Percentiles rank a stretch among this genome's conserved stretches.
Conservation (phyloP, 352 stramenopile species). For the Pythium biforme region DNA sequence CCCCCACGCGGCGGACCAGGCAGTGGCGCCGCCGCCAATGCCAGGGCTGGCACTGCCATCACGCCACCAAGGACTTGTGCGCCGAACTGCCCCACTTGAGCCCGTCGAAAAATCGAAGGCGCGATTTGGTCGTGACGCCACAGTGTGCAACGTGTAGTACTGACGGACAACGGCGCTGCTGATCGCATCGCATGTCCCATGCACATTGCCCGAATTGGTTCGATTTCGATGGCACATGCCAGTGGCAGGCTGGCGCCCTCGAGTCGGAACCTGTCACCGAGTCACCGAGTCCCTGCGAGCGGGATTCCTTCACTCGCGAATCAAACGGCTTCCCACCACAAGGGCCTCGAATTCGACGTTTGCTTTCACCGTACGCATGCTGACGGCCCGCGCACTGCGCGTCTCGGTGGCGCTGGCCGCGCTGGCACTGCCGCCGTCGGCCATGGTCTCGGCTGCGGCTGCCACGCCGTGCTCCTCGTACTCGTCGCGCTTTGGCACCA, state of each 20-base stretch:
- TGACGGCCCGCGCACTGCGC: not conserved
- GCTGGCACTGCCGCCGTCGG: too few species aligned
- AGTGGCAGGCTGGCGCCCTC: not conserved
- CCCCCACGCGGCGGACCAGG: too few species aligned
- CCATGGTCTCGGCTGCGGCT: constrained; percentile 4
- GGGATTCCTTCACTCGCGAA: not conserved
- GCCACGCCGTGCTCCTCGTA: constrained; percentile 22
- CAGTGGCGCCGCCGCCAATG: not conserved
- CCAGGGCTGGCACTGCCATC: not conserved
- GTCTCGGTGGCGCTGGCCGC: not conserved
- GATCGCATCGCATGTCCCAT: not conserved
- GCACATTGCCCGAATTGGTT: not conserved
- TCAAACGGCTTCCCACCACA: not conserved
- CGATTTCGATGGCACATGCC: not conserved
- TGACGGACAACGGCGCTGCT: not conserved
- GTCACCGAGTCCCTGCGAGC: not conserved
- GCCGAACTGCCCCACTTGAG: not conserved
- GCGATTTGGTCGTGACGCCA: constrained; percentile 1
- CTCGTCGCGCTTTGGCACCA: constrained; percentile 42
- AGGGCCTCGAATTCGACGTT: too few species aligned
- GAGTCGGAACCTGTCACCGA: not conserved
- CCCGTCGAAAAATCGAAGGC: not conserved
- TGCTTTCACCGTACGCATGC: not conserved
- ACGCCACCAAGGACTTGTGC: not conserved
- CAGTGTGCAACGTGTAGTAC: constrained; percentile 1